Percentiles rank a stretch among this genome's conserved stretches.
Evolutionary conservation across 202 grass and related monocot species (phyloP).

Genomic region (Schoenoplectus triqueter): DNA sequence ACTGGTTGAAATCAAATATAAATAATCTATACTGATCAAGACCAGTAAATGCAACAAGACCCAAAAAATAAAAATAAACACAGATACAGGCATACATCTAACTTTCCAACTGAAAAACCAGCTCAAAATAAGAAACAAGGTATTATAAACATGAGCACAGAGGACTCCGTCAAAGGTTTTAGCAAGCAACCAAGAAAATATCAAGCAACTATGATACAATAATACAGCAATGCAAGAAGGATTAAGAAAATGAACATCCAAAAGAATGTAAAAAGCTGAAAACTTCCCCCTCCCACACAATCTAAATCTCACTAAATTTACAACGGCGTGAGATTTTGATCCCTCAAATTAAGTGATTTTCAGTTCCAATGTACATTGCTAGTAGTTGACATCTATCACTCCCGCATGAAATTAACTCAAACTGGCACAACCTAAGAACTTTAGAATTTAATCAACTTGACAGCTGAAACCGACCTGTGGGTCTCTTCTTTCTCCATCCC

Average conservation of each 20-base stretch:
- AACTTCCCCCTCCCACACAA: slow-evolving; percentile 39
- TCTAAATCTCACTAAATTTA: slow-evolving; percentile 55
- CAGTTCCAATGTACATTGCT: slow-evolving; percentile 68
- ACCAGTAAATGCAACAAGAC: background rate
- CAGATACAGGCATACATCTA: background rate
- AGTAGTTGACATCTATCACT: slow-evolving; percentile 44
- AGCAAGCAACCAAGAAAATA: slow-evolving; percentile 39
- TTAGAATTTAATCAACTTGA: slow-evolving; percentile 58
- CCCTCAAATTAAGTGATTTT: slow-evolving; percentile 48
- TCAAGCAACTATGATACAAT: slow-evolving; percentile 49
- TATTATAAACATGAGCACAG: slow-evolving; percentile 17
- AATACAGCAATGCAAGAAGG: slow-evolving; percentile 50
- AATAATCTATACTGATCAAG: background rate
- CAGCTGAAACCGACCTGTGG: slow-evolving; percentile 78
- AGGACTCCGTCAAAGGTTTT: slow-evolving; percentile 25
- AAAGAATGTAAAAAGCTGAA: slow-evolving; percentile 41
- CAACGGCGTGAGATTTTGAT: slow-evolving; percentile 39
- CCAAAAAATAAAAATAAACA: background rate
- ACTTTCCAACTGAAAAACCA: slow-evolving; percentile 24
- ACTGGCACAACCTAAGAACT: slow-evolving; percentile 25
- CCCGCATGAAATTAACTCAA: slow-evolving; percentile 38
- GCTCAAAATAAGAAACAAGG: slow-evolving; percentile 41
- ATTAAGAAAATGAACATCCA: slow-evolving; percentile 43
- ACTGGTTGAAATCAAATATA: background rate
- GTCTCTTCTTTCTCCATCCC: slow-evolving; percentile 99